Base-by-base conservation (phyloP, 306 rosid genomes). In the Calophaca sinica region DNA sequence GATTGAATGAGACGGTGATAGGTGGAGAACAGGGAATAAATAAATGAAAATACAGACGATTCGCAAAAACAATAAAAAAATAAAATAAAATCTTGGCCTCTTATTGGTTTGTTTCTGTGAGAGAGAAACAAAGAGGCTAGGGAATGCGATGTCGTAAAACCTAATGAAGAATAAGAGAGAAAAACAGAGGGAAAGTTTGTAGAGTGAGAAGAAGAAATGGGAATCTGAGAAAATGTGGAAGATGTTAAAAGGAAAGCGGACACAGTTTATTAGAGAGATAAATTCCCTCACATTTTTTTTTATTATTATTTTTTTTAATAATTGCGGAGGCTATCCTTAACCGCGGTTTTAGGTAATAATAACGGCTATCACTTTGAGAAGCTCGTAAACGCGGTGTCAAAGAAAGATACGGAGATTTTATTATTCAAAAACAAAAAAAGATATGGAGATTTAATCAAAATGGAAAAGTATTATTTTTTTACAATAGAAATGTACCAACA, bases 291-390 rank as follows among this genome's bases (percentile, higher is more conserved):
- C 20, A 26, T 20, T 20, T 20, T 20, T 20, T 61, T 35, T 7
- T 53, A 10, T 15, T 35, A 38, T 54, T 10, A 33, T 57, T 28
- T 10, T 61, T 69, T 3, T 60, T 9, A 35, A 45, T 20, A 20
- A 20, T 20, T 20, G 26, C 1, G 26, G 26, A 1, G 26, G 0
- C 26, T 20, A 20, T 20, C 26, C 26, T 20, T 20, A 73, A 73
- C 54, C 65, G 74, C 46, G 79, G 58, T 60, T 74, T 3, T 50
- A 74, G 63, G 36, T 62, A 48, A 7, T 6, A 5, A 26, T 38
- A 74, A 74, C 79, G 79, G 79, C 79, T 73, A 73, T 2, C 13
- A 73, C 58, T 58, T 55, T 20, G 64, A 33, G 36, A 33, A 33
- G 36, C 29, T 49, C 9, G 4, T 2, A 42, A 46, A 29, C 14